Conservation (phyloP, 371 early-diverging fungal genomes). For the Mortierella sp. region DNA sequence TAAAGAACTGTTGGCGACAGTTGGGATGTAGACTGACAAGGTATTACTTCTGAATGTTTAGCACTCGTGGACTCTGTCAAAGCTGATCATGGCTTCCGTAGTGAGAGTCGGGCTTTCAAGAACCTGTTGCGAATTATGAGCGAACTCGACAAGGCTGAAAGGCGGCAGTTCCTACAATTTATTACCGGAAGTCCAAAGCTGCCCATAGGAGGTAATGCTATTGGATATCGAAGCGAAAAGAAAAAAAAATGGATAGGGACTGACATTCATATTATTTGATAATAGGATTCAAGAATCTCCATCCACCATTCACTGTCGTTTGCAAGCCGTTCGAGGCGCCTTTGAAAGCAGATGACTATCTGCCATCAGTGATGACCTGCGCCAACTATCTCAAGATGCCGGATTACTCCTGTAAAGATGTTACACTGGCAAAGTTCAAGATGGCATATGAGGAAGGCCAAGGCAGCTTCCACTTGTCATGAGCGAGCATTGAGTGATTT, state of each 20-base stretch:
- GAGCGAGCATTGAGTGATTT: background rate
- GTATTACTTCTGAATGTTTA: constrained; percentile 35
- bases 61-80: constrained; percentile 79
- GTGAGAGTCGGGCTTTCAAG: constrained; percentile 77
- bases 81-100: constrained; percentile 90
- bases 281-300: constrained; percentile 83
- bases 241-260: background rate
- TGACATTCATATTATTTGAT: too few relatives aligned
- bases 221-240: background rate
- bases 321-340: constrained; percentile 78
- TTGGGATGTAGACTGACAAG: background rate
- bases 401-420: constrained; percentile 79
- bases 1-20: background rate
- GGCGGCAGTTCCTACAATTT: constrained; percentile 90
- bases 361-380: constrained; percentile 98
- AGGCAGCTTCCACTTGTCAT: constrained; percentile 86
- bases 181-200: constrained; percentile 93
- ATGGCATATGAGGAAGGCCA: constrained; percentile 91
- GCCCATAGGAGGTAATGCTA: constrained; percentile 82
- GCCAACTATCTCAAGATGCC: constrained; percentile 96
- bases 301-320: constrained; percentile 91
- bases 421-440: constrained; percentile 74
- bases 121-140: constrained; percentile 78
- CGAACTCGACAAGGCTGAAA: constrained; percentile 67
- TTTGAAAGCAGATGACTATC: constrained; percentile 80